A percentile compares a stretch with the other conserved stretches of the same genome.
Evolutionary conservation across 2,329 filamentous ascomycete genomes (phyloP).

Genomic region (Botrytis elliptica): DNA sequence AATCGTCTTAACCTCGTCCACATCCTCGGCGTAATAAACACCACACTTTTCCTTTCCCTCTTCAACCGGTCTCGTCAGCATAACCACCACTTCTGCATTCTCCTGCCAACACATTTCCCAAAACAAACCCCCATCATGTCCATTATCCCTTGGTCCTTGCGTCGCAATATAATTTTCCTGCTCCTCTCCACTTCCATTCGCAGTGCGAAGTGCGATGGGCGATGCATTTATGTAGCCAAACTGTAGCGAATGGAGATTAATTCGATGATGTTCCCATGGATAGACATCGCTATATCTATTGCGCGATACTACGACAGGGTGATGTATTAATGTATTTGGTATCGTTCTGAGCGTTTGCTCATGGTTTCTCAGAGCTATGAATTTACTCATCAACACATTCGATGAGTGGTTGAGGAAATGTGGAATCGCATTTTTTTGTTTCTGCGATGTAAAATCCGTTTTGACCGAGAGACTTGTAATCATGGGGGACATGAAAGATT

Average conservation of each 20-base stretch:
- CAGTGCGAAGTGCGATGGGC: slow-evolving; percentile 46
- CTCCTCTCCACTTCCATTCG: slow-evolving; percentile 35
- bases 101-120: slow-evolving; percentile 25
- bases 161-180: slow-evolving; percentile 27
- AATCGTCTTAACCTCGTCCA: slow-evolving; percentile 22
- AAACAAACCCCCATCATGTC: slow-evolving; percentile 17
- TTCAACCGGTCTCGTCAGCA: slow-evolving; percentile 26
- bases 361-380: slow-evolving; percentile 19
- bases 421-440: not conserved
- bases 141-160: slow-evolving; percentile 23
- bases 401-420: slow-evolving; percentile 4
- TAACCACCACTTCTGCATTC: slow-evolving; percentile 23
- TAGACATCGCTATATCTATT: slow-evolving; percentile 88
- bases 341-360: slow-evolving; percentile 12
- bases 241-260: slow-evolving; percentile 74
- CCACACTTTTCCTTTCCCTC: slow-evolving; percentile 26
- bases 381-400: slow-evolving; percentile 15
- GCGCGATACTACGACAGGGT: slow-evolving; percentile 43
- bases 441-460: slow-evolving; percentile 8
- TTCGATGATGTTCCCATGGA: slow-evolving; percentile 80
- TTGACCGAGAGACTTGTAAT: slow-evolving; percentile 11
- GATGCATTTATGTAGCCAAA: slow-evolving; percentile 78
- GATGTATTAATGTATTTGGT: slow-evolving; percentile 18
- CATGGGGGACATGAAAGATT: not conserved
- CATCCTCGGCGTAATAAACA: slow-evolving; percentile 24